A percentile compares a stretch with the other conserved stretches of the same genome.
Evolutionary conservation across 177 flowering plant genomes (phyloP).

Genomic region (Vitis hybrid): DNA sequence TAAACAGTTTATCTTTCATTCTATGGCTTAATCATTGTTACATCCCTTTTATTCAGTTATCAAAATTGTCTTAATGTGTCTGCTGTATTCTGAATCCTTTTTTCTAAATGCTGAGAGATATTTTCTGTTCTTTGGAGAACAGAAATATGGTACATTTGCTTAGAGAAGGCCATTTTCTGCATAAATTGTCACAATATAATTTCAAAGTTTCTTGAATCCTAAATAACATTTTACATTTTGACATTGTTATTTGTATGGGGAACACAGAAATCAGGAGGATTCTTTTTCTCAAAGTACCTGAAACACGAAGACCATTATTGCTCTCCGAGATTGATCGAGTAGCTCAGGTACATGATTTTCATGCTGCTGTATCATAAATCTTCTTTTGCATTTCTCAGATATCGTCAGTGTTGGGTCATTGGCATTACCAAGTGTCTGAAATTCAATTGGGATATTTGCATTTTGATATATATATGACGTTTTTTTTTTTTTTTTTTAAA

Average conservation of each 20-base stretch:
- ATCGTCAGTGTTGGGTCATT: too few species aligned
- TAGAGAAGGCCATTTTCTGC: too few species aligned
- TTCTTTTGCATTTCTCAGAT: constrained; percentile 3
- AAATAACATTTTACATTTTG: constrained; percentile 8
- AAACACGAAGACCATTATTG: constrained; percentile 67
- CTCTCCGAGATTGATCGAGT: constrained; percentile 84
- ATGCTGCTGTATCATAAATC: not conserved
- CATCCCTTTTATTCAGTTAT: too few species aligned
- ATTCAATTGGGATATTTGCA: too few species aligned
- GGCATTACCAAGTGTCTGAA: too few species aligned
- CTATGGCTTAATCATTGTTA: too few species aligned
- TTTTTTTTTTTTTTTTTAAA: not conserved
- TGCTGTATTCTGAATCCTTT: too few species aligned
- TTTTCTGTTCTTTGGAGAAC: too few species aligned
- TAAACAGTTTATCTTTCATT: not conserved
- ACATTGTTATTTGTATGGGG: constrained; percentile 19
- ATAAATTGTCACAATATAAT: too few species aligned
- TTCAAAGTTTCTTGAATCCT: not conserved
- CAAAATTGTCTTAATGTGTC: not conserved
- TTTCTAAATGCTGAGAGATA: too few species aligned
- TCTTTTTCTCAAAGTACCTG: constrained; percentile 82
- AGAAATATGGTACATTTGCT: too few species aligned
- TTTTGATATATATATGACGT: not conserved
- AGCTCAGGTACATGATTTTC: constrained; percentile 60
- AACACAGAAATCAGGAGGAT: constrained; percentile 66